Evolutionary conservation across 768 basidiomycete species (phyloP).

Genomic region (Rhizopogon roseolus): DNA sequence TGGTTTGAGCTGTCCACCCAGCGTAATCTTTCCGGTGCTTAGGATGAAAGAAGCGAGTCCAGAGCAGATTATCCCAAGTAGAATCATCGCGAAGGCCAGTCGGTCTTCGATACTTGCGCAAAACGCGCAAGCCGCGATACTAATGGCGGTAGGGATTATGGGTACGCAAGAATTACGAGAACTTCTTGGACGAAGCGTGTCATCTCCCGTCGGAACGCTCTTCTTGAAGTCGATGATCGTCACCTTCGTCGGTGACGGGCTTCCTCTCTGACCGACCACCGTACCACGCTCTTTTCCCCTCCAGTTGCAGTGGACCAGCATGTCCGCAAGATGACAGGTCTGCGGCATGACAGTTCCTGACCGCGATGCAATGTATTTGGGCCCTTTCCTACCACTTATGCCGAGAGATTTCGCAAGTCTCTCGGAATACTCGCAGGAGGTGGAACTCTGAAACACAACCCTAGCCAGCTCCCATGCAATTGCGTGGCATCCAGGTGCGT

Average conservation of each 20-base stretch:
- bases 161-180: slow-evolving; percentile 2
- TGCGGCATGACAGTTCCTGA: slow-evolving; percentile 47
- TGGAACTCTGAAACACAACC: slow-evolving; percentile 11
- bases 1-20: slow-evolving; percentile 16
- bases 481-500: slow-evolving; percentile 26
- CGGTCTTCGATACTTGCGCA: slow-evolving; percentile 19
- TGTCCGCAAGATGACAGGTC: slow-evolving; percentile 54
- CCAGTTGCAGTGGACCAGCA: slow-evolving; percentile 22
- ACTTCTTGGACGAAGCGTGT: slow-evolving; percentile 1
- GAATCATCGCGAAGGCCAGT: slow-evolving; percentile 21
- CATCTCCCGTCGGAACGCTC: not conserved
- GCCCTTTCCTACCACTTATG: slow-evolving; percentile 23
- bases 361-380: slow-evolving; percentile 71
- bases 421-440: slow-evolving; percentile 11
- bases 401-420: slow-evolving; percentile 15
- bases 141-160: slow-evolving; percentile 18
- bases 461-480: slow-evolving; percentile 15
- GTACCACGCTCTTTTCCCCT: slow-evolving; percentile 7
- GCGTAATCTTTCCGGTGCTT: slow-evolving; percentile 17
- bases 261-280: slow-evolving; percentile 2
- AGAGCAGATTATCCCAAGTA: slow-evolving; percentile 24
- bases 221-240: not conserved
- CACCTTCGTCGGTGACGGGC: slow-evolving; percentile 10
- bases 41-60: slow-evolving; percentile 22
- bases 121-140: slow-evolving; percentile 14